phyloP scores from a whole-genome alignment of 2,329 filamentous ascomycete genomes.

The Penicillium sclerotiorum region DNA sequence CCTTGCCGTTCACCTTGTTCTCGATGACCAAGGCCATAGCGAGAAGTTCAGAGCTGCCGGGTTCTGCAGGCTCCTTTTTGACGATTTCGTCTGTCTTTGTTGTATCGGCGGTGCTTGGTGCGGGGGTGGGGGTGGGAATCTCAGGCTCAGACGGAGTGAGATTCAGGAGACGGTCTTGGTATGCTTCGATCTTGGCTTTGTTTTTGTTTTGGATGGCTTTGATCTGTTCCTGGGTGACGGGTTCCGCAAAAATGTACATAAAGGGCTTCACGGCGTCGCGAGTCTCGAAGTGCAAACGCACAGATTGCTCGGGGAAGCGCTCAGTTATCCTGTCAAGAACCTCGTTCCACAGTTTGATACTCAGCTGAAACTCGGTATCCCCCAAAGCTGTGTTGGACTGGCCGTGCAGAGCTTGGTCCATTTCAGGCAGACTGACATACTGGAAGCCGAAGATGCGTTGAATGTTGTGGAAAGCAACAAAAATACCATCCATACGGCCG shows the following conservation, averaged over 20 bases:
- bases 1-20: constrained; percentile 70
- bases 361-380: constrained; percentile 82
- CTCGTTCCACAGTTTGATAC: constrained; percentile 76
- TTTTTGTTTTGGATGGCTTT: constrained; percentile 70
- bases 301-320: constrained; percentile 71
- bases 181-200: constrained; percentile 66
- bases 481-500: constrained; percentile 98
- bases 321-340: constrained; percentile 73
- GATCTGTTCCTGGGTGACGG: constrained; percentile 73
- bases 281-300: constrained; percentile 83
- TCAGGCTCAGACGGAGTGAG: constrained; percentile 26
- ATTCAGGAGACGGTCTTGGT: constrained; percentile 59
- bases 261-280: constrained; percentile 62
- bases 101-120: constrained; percentile 13
- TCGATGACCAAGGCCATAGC: constrained; percentile 72
- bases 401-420: constrained; percentile 89
- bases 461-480: constrained; percentile 94
- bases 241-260: constrained; percentile 90
- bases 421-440: constrained; percentile 82
- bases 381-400: constrained; percentile 68
- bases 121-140: constrained; percentile 1
- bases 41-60: constrained; percentile 56
- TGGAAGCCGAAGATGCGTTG: constrained; percentile 97
- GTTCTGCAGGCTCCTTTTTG: neutral
- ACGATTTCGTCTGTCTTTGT: neutral